phyloP scores from a whole-genome alignment of 2,329 filamentous ascomycete genomes.

The Penicillium sp. region DNA sequence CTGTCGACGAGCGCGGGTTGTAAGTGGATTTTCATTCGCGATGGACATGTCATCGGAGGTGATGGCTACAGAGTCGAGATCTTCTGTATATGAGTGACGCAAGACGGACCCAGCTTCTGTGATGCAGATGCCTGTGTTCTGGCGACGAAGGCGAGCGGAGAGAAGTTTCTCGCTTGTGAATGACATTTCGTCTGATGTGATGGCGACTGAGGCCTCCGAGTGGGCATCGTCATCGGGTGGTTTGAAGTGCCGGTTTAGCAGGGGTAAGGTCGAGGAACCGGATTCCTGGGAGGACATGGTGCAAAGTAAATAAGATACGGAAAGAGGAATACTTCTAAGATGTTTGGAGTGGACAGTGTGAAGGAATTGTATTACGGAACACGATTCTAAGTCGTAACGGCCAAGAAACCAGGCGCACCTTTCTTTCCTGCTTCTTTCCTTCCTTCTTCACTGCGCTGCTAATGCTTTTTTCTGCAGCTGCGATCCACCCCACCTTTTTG shows the following conservation, averaged over 20 bases:
- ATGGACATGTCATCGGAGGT: constrained; percentile 12
- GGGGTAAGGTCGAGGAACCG: not conserved
- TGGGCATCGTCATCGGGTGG: not conserved
- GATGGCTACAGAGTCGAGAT: constrained; percentile 8
- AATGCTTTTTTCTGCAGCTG: not conserved
- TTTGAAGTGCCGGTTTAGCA: not conserved
- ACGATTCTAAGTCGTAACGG: not conserved
- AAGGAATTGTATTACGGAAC: not conserved
- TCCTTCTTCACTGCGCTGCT: not conserved
- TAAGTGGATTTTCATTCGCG: not conserved
- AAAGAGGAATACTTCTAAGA: not conserved
- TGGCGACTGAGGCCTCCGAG: not conserved
- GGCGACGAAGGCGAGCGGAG: not conserved
- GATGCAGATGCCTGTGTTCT: not conserved
- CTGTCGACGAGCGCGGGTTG: constrained; percentile 1
- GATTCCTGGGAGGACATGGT: not conserved
- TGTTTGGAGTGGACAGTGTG: not conserved
- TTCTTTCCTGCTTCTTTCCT: not conserved
- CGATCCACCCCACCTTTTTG: constrained; percentile 6
- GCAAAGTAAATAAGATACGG: not conserved
- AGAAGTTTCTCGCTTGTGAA: not conserved
- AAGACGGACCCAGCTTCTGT: not conserved
- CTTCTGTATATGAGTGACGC: not conserved
- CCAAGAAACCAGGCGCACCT: not conserved
- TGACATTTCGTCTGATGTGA: not conserved